A percentile compares a stretch with the other conserved stretches of the same genome.
Evolutionary conservation across 805 yeast genomes (phyloP).

Genomic region (Tetrapisispora namnaoensis): DNA sequence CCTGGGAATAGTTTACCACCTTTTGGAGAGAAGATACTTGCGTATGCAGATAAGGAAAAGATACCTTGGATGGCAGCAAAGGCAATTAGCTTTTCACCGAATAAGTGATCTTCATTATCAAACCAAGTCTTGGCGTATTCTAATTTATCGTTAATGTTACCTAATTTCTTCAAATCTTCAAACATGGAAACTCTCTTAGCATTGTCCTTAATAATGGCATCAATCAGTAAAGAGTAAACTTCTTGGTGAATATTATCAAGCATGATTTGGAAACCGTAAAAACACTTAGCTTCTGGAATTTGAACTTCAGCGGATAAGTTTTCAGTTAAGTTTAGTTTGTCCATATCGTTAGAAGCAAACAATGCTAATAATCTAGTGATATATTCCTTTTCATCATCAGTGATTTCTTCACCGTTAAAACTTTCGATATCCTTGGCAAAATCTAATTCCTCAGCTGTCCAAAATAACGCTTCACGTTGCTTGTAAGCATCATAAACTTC

Average conservation of each 20-base stretch:
- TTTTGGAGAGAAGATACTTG: constrained; percentile 94
- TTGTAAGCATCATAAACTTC: constrained; percentile 98
- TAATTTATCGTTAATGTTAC: constrained; percentile 88
- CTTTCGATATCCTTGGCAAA: constrained; percentile 67
- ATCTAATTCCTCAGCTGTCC: constrained; percentile 99
- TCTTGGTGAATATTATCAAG: constrained; percentile 98
- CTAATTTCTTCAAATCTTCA: constrained; percentile 86
- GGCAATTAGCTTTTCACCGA: constrained; percentile 91
- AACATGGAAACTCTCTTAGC: constrained; percentile 77
- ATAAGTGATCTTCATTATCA: constrained; percentile 70
- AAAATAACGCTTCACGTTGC: constrained; percentile 96
- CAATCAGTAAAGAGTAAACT: constrained; percentile 87
- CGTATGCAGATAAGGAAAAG: constrained; percentile 94
- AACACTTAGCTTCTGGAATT: constrained; percentile 93
- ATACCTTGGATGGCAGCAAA: constrained; percentile 98
- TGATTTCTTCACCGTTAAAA: constrained; percentile 74
- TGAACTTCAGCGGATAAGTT: constrained; percentile 95
- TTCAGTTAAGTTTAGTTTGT: constrained; percentile 91
- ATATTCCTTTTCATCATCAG: constrained; percentile 83
- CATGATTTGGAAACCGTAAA: constrained; percentile 98
- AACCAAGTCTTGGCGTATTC: constrained; percentile 98
- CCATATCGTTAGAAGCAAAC: constrained; percentile 94
- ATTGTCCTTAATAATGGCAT: constrained; percentile 89
- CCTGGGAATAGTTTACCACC: constrained; percentile 98
- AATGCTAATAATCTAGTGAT: constrained; percentile 88